Percentiles rank a stretch among this genome's conserved stretches.
Evolutionary conservation across 257 asterid genomes (phyloP).

Genomic region (Cynanchum wilfordii): DNA sequence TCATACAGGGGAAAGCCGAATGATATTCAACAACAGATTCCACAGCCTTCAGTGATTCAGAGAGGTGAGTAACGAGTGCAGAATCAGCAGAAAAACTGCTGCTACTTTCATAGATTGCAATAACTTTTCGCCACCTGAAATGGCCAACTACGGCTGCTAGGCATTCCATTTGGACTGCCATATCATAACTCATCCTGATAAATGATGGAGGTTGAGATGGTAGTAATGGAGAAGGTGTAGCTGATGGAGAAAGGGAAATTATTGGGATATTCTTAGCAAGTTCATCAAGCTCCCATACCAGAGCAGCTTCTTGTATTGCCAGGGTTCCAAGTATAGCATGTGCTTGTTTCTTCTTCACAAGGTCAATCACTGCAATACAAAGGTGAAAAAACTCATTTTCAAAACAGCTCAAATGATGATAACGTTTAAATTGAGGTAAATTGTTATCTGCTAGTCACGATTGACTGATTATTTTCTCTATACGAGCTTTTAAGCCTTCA

Average conservation of each 20-base stretch:
- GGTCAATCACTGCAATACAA: conserved; percentile 33
- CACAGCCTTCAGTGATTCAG: conserved; percentile 33
- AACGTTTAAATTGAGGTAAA: no score
- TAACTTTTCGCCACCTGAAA: conserved; percentile 50
- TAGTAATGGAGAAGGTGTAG: conserved; percentile 23
- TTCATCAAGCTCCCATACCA: conserved; percentile 29
- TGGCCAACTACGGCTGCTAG: conserved; percentile 41
- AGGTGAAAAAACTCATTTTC: not conserved
- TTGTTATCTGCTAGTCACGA: no score
- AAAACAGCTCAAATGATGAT: not conserved
- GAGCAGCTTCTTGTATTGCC: conserved; percentile 42
- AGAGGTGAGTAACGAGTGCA: conserved; percentile 31
- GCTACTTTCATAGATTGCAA: conserved; percentile 34
- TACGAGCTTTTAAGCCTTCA: no score
- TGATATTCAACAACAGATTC: conserved; percentile 29
- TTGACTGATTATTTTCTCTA: no score
- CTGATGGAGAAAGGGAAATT: conserved; percentile 26
- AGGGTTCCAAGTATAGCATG: conserved; percentile 42
- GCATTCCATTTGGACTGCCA: conserved; percentile 33
- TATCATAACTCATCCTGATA: conserved; percentile 25
- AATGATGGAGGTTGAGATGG: conserved; percentile 13
- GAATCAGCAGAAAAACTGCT: conserved; percentile 26
- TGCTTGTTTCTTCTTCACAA: conserved; percentile 27
- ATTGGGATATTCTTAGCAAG: conserved; percentile 24
- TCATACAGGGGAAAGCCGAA: conserved; percentile 29